Percentiles rank a stretch among this genome's conserved stretches.
These are phyloP conservation scores for Globisporangium cederbergense DNA, from an alignment of 352 stramenopile species.

Conservation along the genomic window DNA sequence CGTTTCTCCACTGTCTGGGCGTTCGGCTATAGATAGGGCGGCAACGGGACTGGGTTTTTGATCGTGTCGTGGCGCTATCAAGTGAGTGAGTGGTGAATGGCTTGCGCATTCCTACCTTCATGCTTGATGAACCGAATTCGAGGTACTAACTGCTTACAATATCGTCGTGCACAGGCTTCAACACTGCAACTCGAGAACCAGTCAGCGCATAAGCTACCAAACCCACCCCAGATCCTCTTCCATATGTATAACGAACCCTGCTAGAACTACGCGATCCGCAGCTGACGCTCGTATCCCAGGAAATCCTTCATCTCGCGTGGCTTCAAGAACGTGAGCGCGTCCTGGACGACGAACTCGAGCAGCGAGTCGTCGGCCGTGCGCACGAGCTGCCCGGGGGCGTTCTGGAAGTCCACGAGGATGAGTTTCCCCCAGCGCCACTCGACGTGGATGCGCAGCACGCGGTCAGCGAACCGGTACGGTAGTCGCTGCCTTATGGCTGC, in stretches of 20 bases:
- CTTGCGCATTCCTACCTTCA: neutral
- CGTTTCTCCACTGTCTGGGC: too few species aligned
- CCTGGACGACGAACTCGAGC: conserved; percentile 17
- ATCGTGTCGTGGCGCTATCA: too few species aligned
- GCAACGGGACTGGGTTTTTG: too few species aligned
- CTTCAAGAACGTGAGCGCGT: conserved; percentile 13
- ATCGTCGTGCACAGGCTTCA: neutral
- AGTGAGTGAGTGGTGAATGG: too few species aligned
- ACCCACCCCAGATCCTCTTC: too few species aligned
- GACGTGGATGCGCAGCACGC: conserved; percentile 21
- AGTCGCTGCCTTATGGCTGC: neutral
- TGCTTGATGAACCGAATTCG: neutral
- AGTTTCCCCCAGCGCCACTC: conserved; percentile 25
- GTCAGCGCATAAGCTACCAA: too few species aligned
- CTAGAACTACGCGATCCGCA: conserved; percentile 10
- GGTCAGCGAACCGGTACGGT: conserved; percentile 10
- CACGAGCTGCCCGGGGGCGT: conserved; percentile 10
- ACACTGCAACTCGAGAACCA: neutral
- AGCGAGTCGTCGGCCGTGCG: conserved; percentile 7
- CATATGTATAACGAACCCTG: too few species aligned
- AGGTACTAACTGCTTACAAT: neutral
- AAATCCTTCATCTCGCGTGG: conserved; percentile 11
- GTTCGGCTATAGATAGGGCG: too few species aligned
- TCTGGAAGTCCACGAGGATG: conserved; percentile 21
- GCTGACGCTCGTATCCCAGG: conserved; percentile 8